Evolutionary conservation across 331 rosid genomes (phyloP), one percentile per base, ranked within the genome.

Genomic region (Erythrophleum ivorense): DNA sequence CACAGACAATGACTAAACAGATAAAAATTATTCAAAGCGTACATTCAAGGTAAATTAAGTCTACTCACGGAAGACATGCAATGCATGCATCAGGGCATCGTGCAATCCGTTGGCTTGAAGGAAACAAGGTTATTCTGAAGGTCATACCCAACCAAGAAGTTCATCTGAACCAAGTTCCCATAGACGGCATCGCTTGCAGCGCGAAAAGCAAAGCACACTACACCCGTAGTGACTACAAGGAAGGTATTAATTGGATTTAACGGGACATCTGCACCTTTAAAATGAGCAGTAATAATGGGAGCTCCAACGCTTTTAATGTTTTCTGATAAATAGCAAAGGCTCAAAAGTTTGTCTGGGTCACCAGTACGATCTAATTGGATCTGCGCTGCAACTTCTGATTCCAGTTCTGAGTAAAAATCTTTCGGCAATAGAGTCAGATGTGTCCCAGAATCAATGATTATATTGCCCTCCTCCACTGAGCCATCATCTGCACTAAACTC

Each of bases 371-470:
- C 21, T 0, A 36, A 4, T 36, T 36, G 3, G 40, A 36, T 36
- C 40, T 36, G 40, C 5, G 40, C 21, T 8, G 65, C 36, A 21
- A 58, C 65, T 58, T 19, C 7, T 55, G 19, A 33, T 21, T 58
- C 65, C 7, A 58, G 21, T 58, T 3, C 8, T 6, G 1, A 7
- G 65, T 21, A 58, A 7, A 58, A 10, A 0, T 19, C 33, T 21
- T 58, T 15, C 21, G 65, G 34, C 14, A 88, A 19, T 0, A 74
- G 0, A 3, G 92, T 86, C 31, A 84, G 87, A 84, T 11, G 1
- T 0, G 90, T 86, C 41, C 93, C 90, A 0, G 93, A 90, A 45
- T 90, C 91, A 5, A 90, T 86, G 2, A 87, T 82, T 9, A 82
- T 86, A 43, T 86, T 86, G 40, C 83, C 88, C 0, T 71, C 40